phyloP scores from a whole-genome alignment of 352 stramenopile genomes.

The Phytophthora lateralis region DNA sequence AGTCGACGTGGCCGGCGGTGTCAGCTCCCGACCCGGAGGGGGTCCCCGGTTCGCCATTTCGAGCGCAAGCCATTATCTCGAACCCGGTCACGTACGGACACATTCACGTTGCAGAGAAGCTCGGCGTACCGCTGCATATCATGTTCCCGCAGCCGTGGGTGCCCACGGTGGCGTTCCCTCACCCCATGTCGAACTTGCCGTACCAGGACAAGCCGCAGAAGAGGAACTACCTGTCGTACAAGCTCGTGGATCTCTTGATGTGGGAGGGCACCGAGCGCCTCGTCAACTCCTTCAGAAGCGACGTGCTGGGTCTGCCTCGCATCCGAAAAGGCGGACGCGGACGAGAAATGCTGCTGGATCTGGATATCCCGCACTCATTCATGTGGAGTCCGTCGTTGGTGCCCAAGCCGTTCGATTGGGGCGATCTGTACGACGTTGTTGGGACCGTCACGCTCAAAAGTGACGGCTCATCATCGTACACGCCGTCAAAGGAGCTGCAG shows the following conservation, averaged over 20 bases:
- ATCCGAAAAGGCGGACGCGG: constrained; percentile 58
- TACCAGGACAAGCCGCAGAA: constrained; percentile 65
- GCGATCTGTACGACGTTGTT: constrained; percentile 80
- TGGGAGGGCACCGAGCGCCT: constrained; percentile 57
- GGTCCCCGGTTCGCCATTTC: constrained; percentile 56
- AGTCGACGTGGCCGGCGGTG: constrained; percentile 87
- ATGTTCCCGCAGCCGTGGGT: constrained; percentile 93
- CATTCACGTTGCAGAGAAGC: constrained; percentile 90
- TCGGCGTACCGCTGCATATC: constrained; percentile 93
- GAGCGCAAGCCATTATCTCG: constrained; percentile 91
- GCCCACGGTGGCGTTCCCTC: constrained; percentile 86
- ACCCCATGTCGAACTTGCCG: constrained; percentile 82
- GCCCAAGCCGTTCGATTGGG: constrained; percentile 90
- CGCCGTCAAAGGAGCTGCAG: constrained; percentile 48
- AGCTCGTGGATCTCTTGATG: constrained; percentile 81
- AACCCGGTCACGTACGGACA: constrained; percentile 92
- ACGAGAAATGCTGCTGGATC: constrained; percentile 53
- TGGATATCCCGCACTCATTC: constrained; percentile 82
- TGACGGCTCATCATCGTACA: constrained; percentile 35
- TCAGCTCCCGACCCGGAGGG: constrained; percentile 71
- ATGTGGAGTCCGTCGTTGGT: constrained; percentile 89
- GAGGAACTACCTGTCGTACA: constrained; percentile 84
- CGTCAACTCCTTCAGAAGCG: constrained; percentile 79
- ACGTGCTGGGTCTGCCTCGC: constrained; percentile 52
- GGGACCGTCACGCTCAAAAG: constrained; percentile 72